Evolutionary conservation across 1,139 yeast species (phyloP), one percentile per base, ranked within the genome.

Genomic region (Scheffersomyces titani): DNA sequence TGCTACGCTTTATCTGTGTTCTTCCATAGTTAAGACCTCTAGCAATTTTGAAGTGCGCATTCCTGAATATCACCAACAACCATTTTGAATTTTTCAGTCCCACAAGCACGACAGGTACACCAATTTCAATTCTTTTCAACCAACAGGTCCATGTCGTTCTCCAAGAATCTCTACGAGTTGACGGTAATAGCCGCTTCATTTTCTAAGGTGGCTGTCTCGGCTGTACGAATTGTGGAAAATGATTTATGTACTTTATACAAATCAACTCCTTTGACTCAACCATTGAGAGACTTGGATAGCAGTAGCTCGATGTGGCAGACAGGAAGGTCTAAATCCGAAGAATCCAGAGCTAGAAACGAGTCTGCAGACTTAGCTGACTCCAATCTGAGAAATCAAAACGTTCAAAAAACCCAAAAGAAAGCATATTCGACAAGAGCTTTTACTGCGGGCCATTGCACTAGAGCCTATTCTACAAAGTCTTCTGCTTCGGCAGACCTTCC

Each of bases 171-270:
- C 24, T 73, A 68, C 58, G 77, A 76, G 60, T 57, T 70, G 4
- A 67, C 66, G 44, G 68, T 69, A 51, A 65, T 77, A 5, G 68
- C 74, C 36, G 63, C 70, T 55, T 66, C 77, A 44, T 67, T 71
- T 20, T 53, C 65, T 19, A 64, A 64, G 51, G 74, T 76, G 22
- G 61, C 63, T 20, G 60, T 62, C 44, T 70, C 70, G 36, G 64
- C 78, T 2, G 57, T 63, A 11, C 62, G 66, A 16, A 58, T 70
- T 5, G 59, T 70, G 5, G 59, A 63, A 5, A 59, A 64, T 20
- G 76, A 76, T 63, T 52, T 65, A 55, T 48, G 59, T 52, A 49
- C 55, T 60, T 54, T 64, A 63, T 70, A 63, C 61, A 52, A 63
- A 44, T 55, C 55, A 53, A 66, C 70, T 21, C 59, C 64, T 54